A percentile compares a stretch with the other conserved stretches of the same genome.
Conservation (phyloP, 306 rosid species). For the Corylus avellana region DNA sequence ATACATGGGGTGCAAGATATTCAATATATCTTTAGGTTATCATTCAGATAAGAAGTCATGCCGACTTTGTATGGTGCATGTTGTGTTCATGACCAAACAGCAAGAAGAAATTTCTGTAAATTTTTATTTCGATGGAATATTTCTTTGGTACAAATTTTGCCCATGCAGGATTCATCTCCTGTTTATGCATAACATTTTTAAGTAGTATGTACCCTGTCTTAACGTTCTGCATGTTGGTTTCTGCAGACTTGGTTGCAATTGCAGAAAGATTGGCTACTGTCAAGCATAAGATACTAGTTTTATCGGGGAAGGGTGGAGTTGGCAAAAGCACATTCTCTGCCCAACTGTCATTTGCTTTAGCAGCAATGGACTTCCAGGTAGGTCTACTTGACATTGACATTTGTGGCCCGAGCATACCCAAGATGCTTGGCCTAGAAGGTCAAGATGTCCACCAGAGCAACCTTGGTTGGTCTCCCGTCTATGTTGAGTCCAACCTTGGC, state of each 20-base stretch:
- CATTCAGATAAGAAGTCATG: neutral
- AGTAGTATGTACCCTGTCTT: neutral
- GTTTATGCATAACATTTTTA: neutral
- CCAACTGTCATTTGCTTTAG: slow-evolving; percentile 83
- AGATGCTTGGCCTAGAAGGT: slow-evolving; percentile 94
- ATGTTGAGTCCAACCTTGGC: slow-evolving; percentile 88
- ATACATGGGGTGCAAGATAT: neutral
- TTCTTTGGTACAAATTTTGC: neutral
- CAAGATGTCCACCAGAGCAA: slow-evolving; percentile 93
- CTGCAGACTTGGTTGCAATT: slow-evolving; percentile 73
- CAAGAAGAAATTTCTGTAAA: neutral
- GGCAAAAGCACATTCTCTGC: slow-evolving; percentile 98
- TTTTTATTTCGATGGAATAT: neutral
- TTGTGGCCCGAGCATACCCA: slow-evolving; percentile 97
- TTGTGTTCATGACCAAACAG: neutral
- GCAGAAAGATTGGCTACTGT: slow-evolving; percentile 94
- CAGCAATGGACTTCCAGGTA: slow-evolving; percentile 83
- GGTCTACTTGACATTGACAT: slow-evolving; percentile 96
- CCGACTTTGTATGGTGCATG: neutral
- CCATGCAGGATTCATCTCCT: neutral
- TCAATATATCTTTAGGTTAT: neutral
- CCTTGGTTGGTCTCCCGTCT: slow-evolving; percentile 98
- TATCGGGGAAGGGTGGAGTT: slow-evolving; percentile 97
- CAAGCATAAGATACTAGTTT: slow-evolving; percentile 83
- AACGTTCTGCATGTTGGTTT: slow-evolving; percentile 14